phyloP scores from a whole-genome alignment of 2,329 filamentous ascomycete genomes.

The Lachnum nothofagi region DNA sequence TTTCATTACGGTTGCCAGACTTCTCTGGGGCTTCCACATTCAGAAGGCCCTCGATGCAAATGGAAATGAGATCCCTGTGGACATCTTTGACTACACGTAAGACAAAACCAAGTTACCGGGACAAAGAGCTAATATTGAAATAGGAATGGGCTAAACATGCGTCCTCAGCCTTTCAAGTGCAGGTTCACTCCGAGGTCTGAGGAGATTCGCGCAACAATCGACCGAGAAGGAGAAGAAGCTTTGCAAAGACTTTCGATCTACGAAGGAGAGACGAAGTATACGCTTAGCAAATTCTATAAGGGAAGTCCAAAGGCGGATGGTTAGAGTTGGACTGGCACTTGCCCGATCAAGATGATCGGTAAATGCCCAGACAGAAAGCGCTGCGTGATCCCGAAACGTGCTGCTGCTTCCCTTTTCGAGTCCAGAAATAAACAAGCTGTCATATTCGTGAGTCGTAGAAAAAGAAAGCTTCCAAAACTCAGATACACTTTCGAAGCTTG shows the following conservation, averaged over 20 bases:
- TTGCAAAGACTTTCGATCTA: conserved; percentile 13
- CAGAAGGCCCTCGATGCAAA: conserved; percentile 11
- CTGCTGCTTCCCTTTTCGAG: no score
- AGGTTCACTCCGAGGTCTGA: conserved; percentile 29
- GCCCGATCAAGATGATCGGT: background rate
- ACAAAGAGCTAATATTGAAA: background rate
- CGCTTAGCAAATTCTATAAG: conserved; percentile 14
- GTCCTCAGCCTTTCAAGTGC: conserved; percentile 32
- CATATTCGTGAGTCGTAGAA: no score
- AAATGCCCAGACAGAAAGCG: background rate
- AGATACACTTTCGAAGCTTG: no score
- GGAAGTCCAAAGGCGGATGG: background rate
- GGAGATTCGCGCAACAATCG: conserved; percentile 16
- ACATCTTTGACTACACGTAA: conserved; percentile 27
- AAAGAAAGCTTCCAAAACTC: no score
- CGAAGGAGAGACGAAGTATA: conserved; percentile 22
- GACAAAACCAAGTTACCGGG: conserved; percentile 21
- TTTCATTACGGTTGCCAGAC: conserved; percentile 16
- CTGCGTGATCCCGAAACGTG: background rate
- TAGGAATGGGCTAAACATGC: conserved; percentile 23
- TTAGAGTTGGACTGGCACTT: background rate
- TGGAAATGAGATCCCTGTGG: conserved; percentile 24
- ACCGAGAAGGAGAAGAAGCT: conserved; percentile 19
- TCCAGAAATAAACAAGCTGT: no score
- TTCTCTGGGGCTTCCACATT: conserved; percentile 22